A percentile compares a stretch with the other conserved stretches of the same genome.
Conservation (phyloP, 352 stramenopile species). For the Thraustochytrium striatum region DNA sequence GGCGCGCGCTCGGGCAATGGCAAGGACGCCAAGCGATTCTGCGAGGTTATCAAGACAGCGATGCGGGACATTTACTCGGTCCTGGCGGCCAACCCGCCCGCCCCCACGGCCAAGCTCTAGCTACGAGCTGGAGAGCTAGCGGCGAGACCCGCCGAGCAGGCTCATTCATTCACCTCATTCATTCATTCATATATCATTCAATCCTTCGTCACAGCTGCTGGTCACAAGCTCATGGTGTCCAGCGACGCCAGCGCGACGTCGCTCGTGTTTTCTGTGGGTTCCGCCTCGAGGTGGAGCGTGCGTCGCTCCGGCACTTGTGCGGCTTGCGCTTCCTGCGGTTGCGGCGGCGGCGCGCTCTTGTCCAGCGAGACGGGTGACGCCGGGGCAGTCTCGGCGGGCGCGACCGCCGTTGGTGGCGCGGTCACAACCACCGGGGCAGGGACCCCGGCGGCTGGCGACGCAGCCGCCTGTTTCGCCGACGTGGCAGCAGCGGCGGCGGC, state of each 20-base stretch:
- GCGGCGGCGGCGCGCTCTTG: neutral
- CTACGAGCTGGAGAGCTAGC: too few species aligned
- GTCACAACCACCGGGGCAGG: too few species aligned
- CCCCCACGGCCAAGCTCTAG: conserved; percentile 2
- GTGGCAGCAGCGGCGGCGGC: too few species aligned
- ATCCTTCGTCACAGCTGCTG: too few species aligned
- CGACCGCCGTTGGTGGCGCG: too few species aligned
- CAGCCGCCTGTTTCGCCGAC: too few species aligned
- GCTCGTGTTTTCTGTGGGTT: neutral
- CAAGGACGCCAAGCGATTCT: conserved; percentile 21
- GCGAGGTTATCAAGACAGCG: conserved; percentile 7
- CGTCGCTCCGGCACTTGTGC: neutral
- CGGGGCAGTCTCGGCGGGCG: too few species aligned
- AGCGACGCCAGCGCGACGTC: neutral
- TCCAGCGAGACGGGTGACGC: too few species aligned
- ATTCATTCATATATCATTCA: too few species aligned
- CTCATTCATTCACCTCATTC: too few species aligned
- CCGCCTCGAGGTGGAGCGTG: neutral
- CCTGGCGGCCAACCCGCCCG: neutral
- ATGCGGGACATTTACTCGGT: conserved; percentile 21
- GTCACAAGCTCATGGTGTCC: neutral
- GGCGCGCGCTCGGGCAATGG: neutral
- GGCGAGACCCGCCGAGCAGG: too few species aligned
- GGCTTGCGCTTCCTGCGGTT: neutral
- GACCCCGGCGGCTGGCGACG: too few species aligned